A percentile compares a stretch with the other conserved stretches of the same genome.
These are phyloP conservation scores for Talaromyces pinophilus DNA, from an alignment of 2,329 filamentous ascomycete species.

Conservation along the genomic window DNA sequence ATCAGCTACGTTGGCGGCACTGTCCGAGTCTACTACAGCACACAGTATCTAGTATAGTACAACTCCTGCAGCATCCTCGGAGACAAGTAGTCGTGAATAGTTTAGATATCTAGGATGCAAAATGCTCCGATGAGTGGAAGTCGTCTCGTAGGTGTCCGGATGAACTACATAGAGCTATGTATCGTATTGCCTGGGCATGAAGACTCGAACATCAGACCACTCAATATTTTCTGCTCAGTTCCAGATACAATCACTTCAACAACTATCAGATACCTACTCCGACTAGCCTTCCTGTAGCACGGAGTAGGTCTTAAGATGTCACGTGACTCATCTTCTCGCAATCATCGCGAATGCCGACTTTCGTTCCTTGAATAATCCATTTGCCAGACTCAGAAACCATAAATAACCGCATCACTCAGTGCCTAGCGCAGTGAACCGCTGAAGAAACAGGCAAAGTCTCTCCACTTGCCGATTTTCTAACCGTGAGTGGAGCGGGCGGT, in stretches of 20 bases:
- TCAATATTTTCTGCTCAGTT: neutral
- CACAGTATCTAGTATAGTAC: neutral
- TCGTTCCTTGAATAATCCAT: neutral
- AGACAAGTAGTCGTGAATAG: neutral
- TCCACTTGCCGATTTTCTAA: slow-evolving; percentile 24
- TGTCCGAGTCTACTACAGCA: neutral
- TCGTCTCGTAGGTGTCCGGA: neutral
- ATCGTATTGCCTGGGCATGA: neutral
- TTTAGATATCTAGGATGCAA: neutral
- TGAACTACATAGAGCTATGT: neutral
- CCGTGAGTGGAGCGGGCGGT: slow-evolving; percentile 13
- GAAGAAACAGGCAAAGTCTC: neutral
- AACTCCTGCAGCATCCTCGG: neutral
- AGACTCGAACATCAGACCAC: neutral
- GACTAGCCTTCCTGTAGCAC: neutral
- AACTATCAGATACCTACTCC: neutral
- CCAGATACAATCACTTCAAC: neutral
- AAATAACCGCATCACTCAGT: neutral
- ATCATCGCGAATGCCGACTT: neutral
- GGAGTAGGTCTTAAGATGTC: neutral
- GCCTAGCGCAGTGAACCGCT: neutral
- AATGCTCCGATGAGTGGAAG: neutral
- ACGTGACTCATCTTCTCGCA: neutral
- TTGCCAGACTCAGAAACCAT: neutral
- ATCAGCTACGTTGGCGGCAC: neutral